Conservation (phyloP, 2,329 filamentous ascomycete species). For the Coleophoma crateriformis region DNA sequence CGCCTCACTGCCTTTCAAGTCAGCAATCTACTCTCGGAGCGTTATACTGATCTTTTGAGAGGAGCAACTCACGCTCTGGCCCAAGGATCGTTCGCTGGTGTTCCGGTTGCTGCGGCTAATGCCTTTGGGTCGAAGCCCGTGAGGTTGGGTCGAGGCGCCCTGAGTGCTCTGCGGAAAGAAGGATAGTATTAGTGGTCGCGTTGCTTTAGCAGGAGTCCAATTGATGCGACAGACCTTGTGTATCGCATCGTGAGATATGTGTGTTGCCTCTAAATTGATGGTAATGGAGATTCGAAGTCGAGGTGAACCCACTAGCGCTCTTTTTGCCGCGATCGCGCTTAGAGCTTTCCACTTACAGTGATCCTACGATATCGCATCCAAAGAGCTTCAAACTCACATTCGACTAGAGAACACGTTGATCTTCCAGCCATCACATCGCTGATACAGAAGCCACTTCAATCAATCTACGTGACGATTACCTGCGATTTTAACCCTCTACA, state of each 20-base stretch:
- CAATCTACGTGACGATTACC: no score
- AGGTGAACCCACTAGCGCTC: not conserved
- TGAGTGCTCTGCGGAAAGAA: constrained; percentile 21
- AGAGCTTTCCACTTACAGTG: not conserved
- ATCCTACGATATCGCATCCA: not conserved
- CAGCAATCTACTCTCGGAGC: constrained; percentile 2
- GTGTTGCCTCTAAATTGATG: constrained; percentile 8
- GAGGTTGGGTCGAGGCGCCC: constrained; percentile 55
- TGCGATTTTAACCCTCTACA: not conserved
- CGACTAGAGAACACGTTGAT: not conserved
- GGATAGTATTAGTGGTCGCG: constrained; percentile 8
- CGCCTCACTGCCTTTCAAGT: constrained; percentile 64
- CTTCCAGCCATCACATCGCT: no score
- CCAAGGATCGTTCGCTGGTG: constrained; percentile 59
- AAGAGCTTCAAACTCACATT: constrained; percentile 1
- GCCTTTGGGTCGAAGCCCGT: constrained; percentile 89
- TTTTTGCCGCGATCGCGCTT: not conserved
- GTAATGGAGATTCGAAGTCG: constrained; percentile 1
- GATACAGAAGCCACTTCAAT: no score
- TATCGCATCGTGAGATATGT: constrained; percentile 22
- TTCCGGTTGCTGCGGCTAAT: constrained; percentile 66
- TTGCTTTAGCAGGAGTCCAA: not conserved
- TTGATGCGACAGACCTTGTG: constrained; percentile 21
- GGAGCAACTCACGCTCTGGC: constrained; percentile 49
- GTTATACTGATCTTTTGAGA: not conserved